Base-by-base conservation (phyloP, 2,329 filamentous ascomycete species). In the Teratosphaeria viscida region DNA sequence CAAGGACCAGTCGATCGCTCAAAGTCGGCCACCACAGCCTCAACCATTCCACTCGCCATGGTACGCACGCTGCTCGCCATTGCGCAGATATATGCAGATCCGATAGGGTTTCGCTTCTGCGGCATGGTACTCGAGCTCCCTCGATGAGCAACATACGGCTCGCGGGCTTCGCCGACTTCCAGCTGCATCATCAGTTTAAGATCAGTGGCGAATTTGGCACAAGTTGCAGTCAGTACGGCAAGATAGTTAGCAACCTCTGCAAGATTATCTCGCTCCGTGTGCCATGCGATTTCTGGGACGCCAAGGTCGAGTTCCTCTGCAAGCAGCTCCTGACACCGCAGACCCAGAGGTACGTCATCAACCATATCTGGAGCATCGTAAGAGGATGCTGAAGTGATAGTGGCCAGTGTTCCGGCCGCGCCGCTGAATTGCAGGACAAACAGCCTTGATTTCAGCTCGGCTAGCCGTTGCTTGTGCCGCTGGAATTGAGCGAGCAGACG, bases 61-160 rank as follows among this genome's bases (percentile, higher is more conserved):
- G 66, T 58, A 8, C 69, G 60, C 7, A 71, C 61, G 23, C 67
- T 65, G 27, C 66, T 67, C 11, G 68, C 65, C 19, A 64, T 63
- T 1, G 69, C 67, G 2, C 66, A 64, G 7, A 70, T 65, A 16
- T 70, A 67, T 56, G 70, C 69, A 26, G 62, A 62, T 2, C 64
- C 65, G 52, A 72, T 70, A 1, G 69, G 70, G 57, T 72, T 72
- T 8, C 69, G 63, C 60, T 71, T 71, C 66, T 83, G 81, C 2
- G 81, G 81, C 81, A 83, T 83, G 0, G 81, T 83, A 0, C 77
- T 81, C 0, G 77, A 81, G 1, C 80, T 79, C 0, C 81, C 81
- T 6, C 81, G 74, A 62, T 82, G 79, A 2, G 79, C 77, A 1
- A 82, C 78, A 55, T 79, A 83, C 1, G 69, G 70, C 60, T 72